Percentiles rank a stretch among this genome's conserved stretches.
These are phyloP conservation scores for Turnera subulata DNA, from an alignment of 345 rosid genomes.

Conservation along the genomic window DNA sequence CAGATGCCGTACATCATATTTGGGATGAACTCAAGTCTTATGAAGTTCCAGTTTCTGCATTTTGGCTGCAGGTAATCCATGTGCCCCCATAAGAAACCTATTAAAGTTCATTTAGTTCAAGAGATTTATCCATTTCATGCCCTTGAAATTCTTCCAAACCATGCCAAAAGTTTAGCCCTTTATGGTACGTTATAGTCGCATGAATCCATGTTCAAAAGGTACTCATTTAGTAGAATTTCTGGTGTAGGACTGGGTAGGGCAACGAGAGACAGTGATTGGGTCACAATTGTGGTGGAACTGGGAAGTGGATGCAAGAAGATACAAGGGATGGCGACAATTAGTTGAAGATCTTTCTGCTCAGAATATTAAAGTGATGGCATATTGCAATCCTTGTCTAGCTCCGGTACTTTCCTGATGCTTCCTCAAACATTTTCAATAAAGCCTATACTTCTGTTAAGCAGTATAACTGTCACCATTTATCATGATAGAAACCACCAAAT, in stretches of 20 bases:
- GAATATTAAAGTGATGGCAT: conserved; percentile 61
- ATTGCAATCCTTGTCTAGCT: conserved; percentile 77
- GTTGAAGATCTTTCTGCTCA: conserved; percentile 43
- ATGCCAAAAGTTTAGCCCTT: too few relatives aligned
- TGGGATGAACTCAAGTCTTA: conserved; percentile 45
- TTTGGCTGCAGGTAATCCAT: conserved; percentile 68
- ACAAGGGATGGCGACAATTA: conserved; percentile 52
- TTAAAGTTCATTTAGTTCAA: too few relatives aligned
- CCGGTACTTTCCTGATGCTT: conserved; percentile 36
- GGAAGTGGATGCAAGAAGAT: conserved; percentile 59
- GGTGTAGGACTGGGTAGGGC: conserved; percentile 71
- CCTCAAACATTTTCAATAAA: too few relatives aligned
- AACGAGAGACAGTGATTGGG: conserved; percentile 57
- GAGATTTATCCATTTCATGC: too few relatives aligned
- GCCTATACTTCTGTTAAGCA: too few relatives aligned
- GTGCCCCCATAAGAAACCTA: not conserved
- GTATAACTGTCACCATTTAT: not conserved
- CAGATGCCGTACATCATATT: conserved; percentile 43
- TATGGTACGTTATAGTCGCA: not conserved
- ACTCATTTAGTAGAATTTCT: conserved; percentile 10
- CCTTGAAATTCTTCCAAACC: too few relatives aligned
- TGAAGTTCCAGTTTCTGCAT: conserved; percentile 59
- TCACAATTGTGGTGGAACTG: conserved; percentile 81
- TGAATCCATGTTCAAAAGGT: not conserved
- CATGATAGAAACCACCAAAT: not conserved